Conservation (phyloP, 2,329 filamentous ascomycete genomes). For the Aspergillus sp. region DNA sequence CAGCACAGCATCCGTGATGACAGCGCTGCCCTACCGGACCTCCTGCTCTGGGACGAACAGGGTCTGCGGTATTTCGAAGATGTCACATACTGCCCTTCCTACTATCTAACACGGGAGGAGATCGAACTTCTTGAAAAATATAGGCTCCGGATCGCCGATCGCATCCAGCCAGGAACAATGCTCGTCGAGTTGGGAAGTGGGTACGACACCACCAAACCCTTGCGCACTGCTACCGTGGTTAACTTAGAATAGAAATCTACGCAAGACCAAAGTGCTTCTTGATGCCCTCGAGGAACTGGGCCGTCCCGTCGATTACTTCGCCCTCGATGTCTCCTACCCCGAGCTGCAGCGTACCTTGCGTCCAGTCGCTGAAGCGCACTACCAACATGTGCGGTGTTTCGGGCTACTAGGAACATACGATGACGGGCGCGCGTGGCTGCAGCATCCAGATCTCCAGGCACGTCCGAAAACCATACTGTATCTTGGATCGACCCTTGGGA, state of each 20-base stretch:
- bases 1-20: constrained; percentile 5
- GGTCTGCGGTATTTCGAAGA: constrained; percentile 28
- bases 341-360: constrained; percentile 75
- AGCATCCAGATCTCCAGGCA: constrained; percentile 53
- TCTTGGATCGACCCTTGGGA: constrained; percentile 14
- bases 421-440: constrained; percentile 78
- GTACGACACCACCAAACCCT: neutral
- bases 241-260: constrained; percentile 47
- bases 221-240: constrained; percentile 46
- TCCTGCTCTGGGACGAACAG: constrained; percentile 26
- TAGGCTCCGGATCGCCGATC: constrained; percentile 5
- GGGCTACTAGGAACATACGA: constrained; percentile 85
- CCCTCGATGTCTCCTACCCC: constrained; percentile 72
- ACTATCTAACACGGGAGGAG: constrained; percentile 12
- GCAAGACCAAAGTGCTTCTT: constrained; percentile 79
- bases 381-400: constrained; percentile 70
- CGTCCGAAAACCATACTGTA: constrained; percentile 11
- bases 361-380: constrained; percentile 56
- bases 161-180: constrained; percentile 8
- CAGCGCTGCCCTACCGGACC: constrained; percentile 21
- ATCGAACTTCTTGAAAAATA: constrained; percentile 5
- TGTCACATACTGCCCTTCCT: constrained; percentile 21
- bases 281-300: constrained; percentile 71
- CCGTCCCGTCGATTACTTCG: constrained; percentile 80
- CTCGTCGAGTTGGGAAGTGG: constrained; percentile 16